Evolutionary conservation across 2,329 filamentous ascomycete genomes (phyloP).

Genomic region (Aureobasidium zeae): DNA sequence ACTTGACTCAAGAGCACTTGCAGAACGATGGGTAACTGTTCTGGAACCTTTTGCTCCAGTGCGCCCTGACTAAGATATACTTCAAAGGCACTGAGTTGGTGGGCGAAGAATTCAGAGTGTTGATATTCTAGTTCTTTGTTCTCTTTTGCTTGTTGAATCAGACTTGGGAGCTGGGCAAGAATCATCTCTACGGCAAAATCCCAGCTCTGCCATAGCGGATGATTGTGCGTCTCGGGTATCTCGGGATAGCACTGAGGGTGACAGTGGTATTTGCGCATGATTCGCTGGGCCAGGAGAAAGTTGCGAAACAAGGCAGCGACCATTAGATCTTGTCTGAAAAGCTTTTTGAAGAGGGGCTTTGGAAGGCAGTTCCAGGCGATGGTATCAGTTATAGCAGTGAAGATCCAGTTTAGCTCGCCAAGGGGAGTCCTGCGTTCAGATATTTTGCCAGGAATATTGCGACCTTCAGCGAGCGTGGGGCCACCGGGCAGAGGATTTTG

Average conservation of each 20-base stretch:
- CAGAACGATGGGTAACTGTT: slow-evolving; percentile 90
- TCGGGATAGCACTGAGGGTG: slow-evolving; percentile 86
- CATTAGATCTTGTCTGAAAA: slow-evolving; percentile 96
- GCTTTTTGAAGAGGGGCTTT: slow-evolving; percentile 84
- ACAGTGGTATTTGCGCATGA: slow-evolving; percentile 95
- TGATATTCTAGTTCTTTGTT: slow-evolving; percentile 79
- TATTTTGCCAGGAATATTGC: slow-evolving; percentile 80
- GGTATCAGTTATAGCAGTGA: slow-evolving; percentile 96
- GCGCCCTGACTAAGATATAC: slow-evolving; percentile 82
- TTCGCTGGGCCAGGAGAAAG: slow-evolving; percentile 84
- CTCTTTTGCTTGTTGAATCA: slow-evolving; percentile 68
- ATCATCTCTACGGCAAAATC: slow-evolving; percentile 95
- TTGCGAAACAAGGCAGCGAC: slow-evolving; percentile 97
- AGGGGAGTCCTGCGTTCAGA: slow-evolving; percentile 89
- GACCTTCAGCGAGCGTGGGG: slow-evolving; percentile 70
- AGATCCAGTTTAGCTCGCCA: slow-evolving; percentile 98
- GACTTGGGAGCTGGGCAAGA: slow-evolving; percentile 73
- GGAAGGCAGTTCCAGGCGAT: slow-evolving; percentile 97
- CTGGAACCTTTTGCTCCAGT: slow-evolving; percentile 75
- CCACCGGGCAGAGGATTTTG: slow-evolving; percentile 64
- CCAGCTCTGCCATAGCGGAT: slow-evolving; percentile 95
- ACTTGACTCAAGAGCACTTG: slow-evolving; percentile 95
- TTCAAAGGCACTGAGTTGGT: slow-evolving; percentile 94
- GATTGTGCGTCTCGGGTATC: slow-evolving; percentile 89
- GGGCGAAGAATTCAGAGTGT: slow-evolving; percentile 92